Evolutionary conservation across 495 filamentous ascomycete genomes (phyloP), one percentile per base, ranked within the genome.

Genomic region (Trichoderma reesei): DNA sequence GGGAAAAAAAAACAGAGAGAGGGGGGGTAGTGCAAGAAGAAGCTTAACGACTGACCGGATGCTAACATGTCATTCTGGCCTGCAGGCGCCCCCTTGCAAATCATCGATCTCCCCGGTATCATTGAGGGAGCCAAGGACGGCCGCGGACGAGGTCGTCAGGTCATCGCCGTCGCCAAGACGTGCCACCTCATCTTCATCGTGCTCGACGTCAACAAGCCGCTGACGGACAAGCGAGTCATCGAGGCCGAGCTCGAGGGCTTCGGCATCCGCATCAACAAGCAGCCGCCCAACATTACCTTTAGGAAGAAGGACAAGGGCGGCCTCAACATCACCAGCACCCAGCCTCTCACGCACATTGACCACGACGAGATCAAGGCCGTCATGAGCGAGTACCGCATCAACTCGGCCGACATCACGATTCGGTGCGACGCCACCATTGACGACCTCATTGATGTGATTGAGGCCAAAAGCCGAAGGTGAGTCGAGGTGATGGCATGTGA

Each of bases 221-320:
- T 98, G 69, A 94, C 92, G 42, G 94, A 98, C 78, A 98, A 98
- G 80, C 87, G 90, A 67, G 83, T 98, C 62, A 98, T 98, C 70
- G 94, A 98, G 77, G 83, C 84, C n/a, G 94, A 98, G 79, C 77
- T 98, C 73, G 94, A 98, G 71, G 93, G 94, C 37, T 98, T 98
- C 68, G 94, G 94, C 61, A 98, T 98, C 73, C 85, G 94, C 66
- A 92, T 98, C 78, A 98, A 98, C 81, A 98, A 98, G 80, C 76
- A 86, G 67, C 94, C 94, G 38, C 94, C 95, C 37, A 98, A 98
- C 74, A 98, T 98, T 70, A 86, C 90, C 18, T 97, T 98, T 80
- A 93, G 87, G 80, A 98, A 98, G 84, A 98, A 98, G 80, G 95
- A 98, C 75, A 98, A 97, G 80, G 94, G 94, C 69, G 94, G 94